Conservation (phyloP, 768 basidiomycete species). For the Suillus alpinus region DNA sequence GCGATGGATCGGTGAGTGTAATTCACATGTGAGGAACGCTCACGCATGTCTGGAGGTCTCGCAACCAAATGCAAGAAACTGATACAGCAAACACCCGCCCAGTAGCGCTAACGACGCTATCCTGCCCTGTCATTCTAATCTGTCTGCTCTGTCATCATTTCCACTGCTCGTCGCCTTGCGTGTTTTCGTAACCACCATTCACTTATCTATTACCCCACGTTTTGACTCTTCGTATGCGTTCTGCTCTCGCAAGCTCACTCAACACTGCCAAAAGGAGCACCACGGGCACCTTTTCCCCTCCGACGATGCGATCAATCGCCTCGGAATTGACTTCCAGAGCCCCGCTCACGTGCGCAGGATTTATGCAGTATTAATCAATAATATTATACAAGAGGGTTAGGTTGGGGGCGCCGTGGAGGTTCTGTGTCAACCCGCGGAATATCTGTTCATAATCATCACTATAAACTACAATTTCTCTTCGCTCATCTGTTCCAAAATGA, state of each 20-base stretch:
- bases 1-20: not conserved
- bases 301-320: slow-evolving; percentile 28
- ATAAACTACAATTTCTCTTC: not conserved
- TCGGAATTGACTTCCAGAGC: slow-evolving; percentile 25
- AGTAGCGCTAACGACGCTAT: no score
- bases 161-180: no score
- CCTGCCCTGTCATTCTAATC: no score
- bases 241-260: not conserved
- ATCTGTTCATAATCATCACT: not conserved
- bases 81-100: no score
- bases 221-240: not conserved
- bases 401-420: slow-evolving; percentile 28
- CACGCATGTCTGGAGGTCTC: not conserved
- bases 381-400: slow-evolving; percentile 29
- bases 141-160: no score
- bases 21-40: not conserved
- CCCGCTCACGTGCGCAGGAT: slow-evolving; percentile 22
- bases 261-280: slow-evolving; percentile 21
- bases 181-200: no score
- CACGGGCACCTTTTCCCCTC: slow-evolving; percentile 31
- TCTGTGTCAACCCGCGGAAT: slow-evolving; percentile 26
- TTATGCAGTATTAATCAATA: no score
- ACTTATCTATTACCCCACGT: no score
- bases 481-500: not conserved
- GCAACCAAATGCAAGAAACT: no score